Base-by-base conservation (phyloP, 805 yeast species). In the Starmerella floricola region DNA sequence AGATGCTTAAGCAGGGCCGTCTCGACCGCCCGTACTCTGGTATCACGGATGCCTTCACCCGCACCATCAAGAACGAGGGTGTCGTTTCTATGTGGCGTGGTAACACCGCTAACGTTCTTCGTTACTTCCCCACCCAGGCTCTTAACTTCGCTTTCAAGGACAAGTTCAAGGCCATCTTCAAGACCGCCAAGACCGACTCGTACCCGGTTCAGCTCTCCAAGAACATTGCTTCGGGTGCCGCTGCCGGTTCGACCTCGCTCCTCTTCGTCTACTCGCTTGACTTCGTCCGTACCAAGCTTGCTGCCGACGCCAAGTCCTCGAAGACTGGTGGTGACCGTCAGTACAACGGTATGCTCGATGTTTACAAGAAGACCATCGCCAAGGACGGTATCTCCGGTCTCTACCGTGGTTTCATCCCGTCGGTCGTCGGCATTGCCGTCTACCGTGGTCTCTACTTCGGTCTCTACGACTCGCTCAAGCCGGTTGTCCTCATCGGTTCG, bases 371-470 rank as follows among this genome's bases (percentile, higher is more conserved):
- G 79, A 84, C 95, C 60, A 68, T 84, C 62, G 86, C 86, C 64
- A 62, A 91, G 58, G 94, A 85, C 68, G 95, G 95, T 80, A 66
- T 84, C 69, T 86, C 88, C 59, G 95, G 95, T 80, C 75, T 84
- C 66, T 84, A 84, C 85, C 82, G 95, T 79, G 95, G 95, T 76
- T 84, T 84, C 86, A 79, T 85, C 68, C 94, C 94, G 66, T 84
- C 94, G 60, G 94, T 85, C 65, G 75, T 81, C 57, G 95, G 95
- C 78, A 85, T 84, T 64, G 73, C 85, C 72, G 94, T 83, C 62
- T 84, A 85, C 93, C 83, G 95, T 80, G 94, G 95, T 81, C 73
- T 84, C 64, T 85, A 85, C 84, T 84, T 84, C 69, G 95, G 95
- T 80, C 72, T 84, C 60, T 85, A 79, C 74, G 95, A 85, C 72